Percentiles rank a stretch among this genome's conserved stretches.
Conservation (phyloP, 2,329 filamentous ascomycete species). For the Ceratocystis eucalypticola region DNA sequence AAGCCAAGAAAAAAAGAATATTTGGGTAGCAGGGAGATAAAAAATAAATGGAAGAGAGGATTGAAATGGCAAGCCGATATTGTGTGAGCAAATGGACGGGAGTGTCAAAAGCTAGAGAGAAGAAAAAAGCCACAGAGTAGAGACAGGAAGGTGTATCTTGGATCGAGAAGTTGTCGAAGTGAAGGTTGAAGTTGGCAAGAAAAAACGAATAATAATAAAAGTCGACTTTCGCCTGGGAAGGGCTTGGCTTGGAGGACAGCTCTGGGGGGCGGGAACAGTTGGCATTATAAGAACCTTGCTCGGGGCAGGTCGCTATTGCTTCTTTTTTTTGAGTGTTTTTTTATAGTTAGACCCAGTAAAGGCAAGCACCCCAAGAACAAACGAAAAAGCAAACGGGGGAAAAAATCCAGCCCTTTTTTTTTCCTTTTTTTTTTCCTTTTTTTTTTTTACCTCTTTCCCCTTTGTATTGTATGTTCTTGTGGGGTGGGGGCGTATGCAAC, state of each 20-base stretch:
- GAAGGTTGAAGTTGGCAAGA: neutral
- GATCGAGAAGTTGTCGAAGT: neutral
- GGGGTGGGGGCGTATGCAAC: conserved; percentile 1
- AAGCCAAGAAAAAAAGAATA: neutral
- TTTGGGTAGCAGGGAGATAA: neutral
- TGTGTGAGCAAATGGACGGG: neutral
- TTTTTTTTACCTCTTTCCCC: neutral
- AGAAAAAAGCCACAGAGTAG: neutral
- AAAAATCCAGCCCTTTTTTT: neutral
- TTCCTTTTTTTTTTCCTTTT: neutral
- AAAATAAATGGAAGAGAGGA: neutral
- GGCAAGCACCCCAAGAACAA: neutral
- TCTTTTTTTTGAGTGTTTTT: neutral
- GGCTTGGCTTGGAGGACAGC: neutral
- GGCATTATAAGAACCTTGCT: neutral
- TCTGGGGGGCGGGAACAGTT: neutral
- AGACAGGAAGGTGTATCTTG: neutral
- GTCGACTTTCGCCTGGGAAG: neutral
- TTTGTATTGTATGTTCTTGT: neutral
- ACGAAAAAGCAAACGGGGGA: neutral
- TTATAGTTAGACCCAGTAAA: neutral
- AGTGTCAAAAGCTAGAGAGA: neutral
- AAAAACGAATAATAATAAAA: neutral
- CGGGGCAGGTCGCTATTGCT: neutral
- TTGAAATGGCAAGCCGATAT: neutral